These are phyloP conservation scores for Lizonia empirigonia DNA, from an alignment of 2,329 filamentous ascomycete genomes.

Conservation along the genomic window DNA sequence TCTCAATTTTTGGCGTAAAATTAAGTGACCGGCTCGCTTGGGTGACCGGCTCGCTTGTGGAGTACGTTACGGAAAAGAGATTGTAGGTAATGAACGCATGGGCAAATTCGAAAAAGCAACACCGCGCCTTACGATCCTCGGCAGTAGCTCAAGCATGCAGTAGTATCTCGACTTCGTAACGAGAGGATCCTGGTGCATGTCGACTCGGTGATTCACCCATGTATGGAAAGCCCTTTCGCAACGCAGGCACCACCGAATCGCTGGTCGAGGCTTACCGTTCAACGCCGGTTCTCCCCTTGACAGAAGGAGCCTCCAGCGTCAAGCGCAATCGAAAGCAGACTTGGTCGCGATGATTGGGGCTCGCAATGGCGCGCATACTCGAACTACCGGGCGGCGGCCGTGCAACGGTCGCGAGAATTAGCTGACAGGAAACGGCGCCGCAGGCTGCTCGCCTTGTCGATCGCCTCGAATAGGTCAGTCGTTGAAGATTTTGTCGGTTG, in stretches of 20 bases:
- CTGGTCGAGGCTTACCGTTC: conserved; percentile 2
- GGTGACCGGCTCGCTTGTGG: too few relatives aligned
- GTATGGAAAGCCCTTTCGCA: not conserved
- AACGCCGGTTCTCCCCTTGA: not conserved
- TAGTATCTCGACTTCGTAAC: not conserved
- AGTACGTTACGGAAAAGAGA: too few relatives aligned
- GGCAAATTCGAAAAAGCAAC: not conserved
- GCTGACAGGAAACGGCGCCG: conserved; percentile 13
- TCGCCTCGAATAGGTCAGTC: not conserved
- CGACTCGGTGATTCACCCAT: not conserved
- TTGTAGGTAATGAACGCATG: not conserved
- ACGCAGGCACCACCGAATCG: not conserved
- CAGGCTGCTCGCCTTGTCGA: conserved; percentile 6
- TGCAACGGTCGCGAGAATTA: conserved; percentile 9
- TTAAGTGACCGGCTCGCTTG: too few relatives aligned
- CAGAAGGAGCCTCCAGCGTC: conserved; percentile 1
- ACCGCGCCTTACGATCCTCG: not conserved
- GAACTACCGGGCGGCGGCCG: conserved; percentile 5
- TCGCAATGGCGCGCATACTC: conserved; percentile 6
- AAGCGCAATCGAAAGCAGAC: not conserved
- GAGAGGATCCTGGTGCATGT: not conserved
- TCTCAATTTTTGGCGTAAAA: too few relatives aligned
- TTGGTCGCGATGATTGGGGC: not conserved
- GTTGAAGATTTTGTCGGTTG: not conserved
- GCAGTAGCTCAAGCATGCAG: conserved; percentile 1